A percentile compares a stretch with the other conserved stretches of the same genome.
phyloP scores from a whole-genome alignment of 805 yeast species.

The Clavispora santaluciae region DNA sequence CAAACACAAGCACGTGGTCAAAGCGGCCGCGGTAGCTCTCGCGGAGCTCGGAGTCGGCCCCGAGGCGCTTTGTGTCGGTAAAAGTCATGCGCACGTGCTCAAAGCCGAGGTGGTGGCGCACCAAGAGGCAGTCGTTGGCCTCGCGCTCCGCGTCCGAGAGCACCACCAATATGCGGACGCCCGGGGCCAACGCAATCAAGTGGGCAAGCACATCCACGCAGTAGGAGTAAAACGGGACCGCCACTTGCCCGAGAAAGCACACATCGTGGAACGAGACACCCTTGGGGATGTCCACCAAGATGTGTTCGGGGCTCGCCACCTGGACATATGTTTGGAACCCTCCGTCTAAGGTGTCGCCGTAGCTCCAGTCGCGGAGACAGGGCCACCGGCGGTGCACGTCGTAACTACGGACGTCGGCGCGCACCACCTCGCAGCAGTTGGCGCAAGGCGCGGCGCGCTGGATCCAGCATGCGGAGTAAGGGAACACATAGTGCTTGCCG shows the following conservation, averaged over 20 bases:
- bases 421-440: constrained; percentile 14
- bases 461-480: constrained; percentile 29
- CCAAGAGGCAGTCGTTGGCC: constrained; percentile 35
- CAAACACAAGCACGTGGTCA: constrained; percentile 12
- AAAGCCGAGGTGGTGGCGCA: constrained; percentile 23
- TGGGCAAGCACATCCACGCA: constrained; percentile 16
- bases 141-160: constrained; percentile 26
- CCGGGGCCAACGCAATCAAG: constrained; percentile 1
- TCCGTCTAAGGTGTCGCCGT: constrained; percentile 34
- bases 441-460: constrained; percentile 18
- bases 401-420: constrained; percentile 6
- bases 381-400: constrained; percentile 13
- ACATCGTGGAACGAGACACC: constrained; percentile 33
- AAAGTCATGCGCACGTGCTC: constrained; percentile 13
- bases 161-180: constrained; percentile 21
- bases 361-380: constrained; percentile 22
- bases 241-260: constrained; percentile 28
- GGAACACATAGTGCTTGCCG: constrained; percentile 24
- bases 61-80: constrained; percentile 8
- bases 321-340: constrained; percentile 36
- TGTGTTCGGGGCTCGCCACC: constrained; percentile 20
- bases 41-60: constrained; percentile 1
- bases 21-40: constrained; percentile 7
- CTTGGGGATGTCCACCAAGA: constrained; percentile 25
- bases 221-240: constrained; percentile 32